Evolutionary conservation across 78 protist genomes (phyloP).

Genomic region (Cavenderia fasciculata): DNA sequence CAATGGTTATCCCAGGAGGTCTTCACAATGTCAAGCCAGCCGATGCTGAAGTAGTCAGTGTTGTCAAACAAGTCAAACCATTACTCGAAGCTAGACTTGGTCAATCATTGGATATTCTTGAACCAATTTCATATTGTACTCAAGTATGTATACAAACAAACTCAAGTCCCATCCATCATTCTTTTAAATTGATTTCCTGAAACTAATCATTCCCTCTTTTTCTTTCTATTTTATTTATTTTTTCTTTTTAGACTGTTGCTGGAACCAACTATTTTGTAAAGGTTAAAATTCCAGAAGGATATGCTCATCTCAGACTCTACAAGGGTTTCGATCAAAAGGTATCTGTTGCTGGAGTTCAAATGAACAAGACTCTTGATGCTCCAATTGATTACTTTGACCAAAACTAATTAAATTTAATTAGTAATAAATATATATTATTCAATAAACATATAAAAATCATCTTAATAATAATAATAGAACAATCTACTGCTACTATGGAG

Average conservation of each 20-base stretch:
- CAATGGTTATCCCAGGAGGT: slow-evolving; percentile 44
- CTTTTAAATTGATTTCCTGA: neutral
- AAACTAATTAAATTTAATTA: no score
- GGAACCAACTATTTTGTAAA: slow-evolving; percentile 67
- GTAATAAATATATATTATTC: no score
- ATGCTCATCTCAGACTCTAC: neutral
- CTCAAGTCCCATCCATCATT: neutral
- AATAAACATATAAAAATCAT: no score
- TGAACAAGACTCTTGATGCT: no score
- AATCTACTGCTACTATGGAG: no score
- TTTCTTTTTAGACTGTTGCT: slow-evolving; percentile 11
- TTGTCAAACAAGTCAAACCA: neutral
- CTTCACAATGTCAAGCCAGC: neutral
- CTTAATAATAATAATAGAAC: no score
- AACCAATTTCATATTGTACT: slow-evolving; percentile 7
- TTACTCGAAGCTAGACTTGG: neutral
- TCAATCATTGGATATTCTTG: neutral
- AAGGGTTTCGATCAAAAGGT: no score
- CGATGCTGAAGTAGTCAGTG: neutral
- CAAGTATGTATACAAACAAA: slow-evolving; percentile 35
- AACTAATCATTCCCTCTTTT: neutral
- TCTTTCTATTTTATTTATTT: neutral
- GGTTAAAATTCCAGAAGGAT: slow-evolving; percentile 27
- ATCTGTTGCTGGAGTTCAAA: no score
- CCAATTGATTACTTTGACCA: no score